Conservation (phyloP, 2,329 filamentous ascomycete genomes). For the Colletotrichum sp. region DNA sequence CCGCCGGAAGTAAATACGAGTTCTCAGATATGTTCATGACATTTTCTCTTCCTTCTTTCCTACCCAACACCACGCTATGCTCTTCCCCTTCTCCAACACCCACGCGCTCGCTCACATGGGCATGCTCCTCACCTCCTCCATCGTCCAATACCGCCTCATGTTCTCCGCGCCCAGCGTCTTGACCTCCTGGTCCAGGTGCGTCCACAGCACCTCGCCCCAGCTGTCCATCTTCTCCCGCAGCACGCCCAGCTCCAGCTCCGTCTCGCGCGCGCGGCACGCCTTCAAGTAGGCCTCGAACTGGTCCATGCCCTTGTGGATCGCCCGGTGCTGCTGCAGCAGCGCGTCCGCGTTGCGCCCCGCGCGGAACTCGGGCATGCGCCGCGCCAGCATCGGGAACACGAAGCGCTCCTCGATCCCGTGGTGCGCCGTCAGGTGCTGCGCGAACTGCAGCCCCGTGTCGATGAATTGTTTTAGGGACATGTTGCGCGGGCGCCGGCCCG, state of each 20-base stretch:
- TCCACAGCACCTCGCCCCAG: slow-evolving; percentile 82
- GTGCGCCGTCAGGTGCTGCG: slow-evolving; percentile 73
- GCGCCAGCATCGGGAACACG: slow-evolving; percentile 79
- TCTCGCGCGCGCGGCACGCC: slow-evolving; percentile 67
- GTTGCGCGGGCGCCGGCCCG: slow-evolving; percentile 61
- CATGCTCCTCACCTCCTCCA: slow-evolving; percentile 75
- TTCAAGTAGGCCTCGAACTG: slow-evolving; percentile 69
- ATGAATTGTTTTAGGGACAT: slow-evolving; percentile 76
- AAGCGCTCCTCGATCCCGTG: slow-evolving; percentile 84
- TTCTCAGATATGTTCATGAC: slow-evolving; percentile 3
- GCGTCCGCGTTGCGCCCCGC: slow-evolving; percentile 59
- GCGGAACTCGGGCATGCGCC: slow-evolving; percentile 80
- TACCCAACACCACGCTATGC: background rate
- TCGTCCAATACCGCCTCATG: slow-evolving; percentile 83
- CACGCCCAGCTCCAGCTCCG: slow-evolving; percentile 58
- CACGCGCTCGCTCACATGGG: slow-evolving; percentile 60
- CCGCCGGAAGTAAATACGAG: background rate
- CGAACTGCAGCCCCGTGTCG: slow-evolving; percentile 70
- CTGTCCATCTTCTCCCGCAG: slow-evolving; percentile 76
- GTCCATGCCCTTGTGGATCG: slow-evolving; percentile 81
- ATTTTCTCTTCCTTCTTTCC: background rate
- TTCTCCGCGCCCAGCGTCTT: slow-evolving; percentile 80
- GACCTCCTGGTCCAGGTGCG: slow-evolving; percentile 86
- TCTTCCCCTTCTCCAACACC: background rate
- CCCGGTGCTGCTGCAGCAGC: slow-evolving; percentile 75